These are phyloP conservation scores for Vaccinium darrowii DNA, from an alignment of 148 eudicot species.

Conservation along the genomic window DNA sequence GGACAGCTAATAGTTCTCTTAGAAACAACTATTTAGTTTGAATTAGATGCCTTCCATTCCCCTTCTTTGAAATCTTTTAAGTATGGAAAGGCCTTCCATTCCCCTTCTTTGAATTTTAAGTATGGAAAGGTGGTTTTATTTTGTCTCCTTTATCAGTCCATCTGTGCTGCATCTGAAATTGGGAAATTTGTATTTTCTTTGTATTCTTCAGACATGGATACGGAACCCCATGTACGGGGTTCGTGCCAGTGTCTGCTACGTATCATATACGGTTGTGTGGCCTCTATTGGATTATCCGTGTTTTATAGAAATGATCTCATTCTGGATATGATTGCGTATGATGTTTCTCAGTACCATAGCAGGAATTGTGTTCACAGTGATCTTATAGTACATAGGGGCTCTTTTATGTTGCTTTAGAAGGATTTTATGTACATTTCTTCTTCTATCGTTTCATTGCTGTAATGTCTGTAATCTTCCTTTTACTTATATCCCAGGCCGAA, in stretches of 20 bases:
- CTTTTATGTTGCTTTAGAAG: constrained; percentile 8
- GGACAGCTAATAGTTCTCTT: not conserved
- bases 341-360: not conserved
- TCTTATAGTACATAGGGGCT: not conserved
- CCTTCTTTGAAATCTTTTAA: not conserved
- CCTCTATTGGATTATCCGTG: not conserved
- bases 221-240: not conserved
- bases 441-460: not conserved
- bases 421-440: not conserved
- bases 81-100: not conserved
- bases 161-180: not conserved
- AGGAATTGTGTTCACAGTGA: not conserved
- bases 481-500: constrained; percentile 2
- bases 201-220: not conserved
- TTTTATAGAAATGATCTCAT: constrained; percentile 5
- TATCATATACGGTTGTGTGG: not conserved
- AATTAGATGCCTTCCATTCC: constrained; percentile 1
- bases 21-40: not conserved
- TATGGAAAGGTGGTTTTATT: not conserved
- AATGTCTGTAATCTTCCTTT: constrained; percentile 9
- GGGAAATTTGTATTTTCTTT: not conserved
- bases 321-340: not conserved
- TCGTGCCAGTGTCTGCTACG: not conserved
- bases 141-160: not conserved
- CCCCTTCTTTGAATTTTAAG: not conserved